These are phyloP conservation scores for Globisporangium spinosum DNA, from an alignment of 352 stramenopile genomes.

Conservation along the genomic window DNA sequence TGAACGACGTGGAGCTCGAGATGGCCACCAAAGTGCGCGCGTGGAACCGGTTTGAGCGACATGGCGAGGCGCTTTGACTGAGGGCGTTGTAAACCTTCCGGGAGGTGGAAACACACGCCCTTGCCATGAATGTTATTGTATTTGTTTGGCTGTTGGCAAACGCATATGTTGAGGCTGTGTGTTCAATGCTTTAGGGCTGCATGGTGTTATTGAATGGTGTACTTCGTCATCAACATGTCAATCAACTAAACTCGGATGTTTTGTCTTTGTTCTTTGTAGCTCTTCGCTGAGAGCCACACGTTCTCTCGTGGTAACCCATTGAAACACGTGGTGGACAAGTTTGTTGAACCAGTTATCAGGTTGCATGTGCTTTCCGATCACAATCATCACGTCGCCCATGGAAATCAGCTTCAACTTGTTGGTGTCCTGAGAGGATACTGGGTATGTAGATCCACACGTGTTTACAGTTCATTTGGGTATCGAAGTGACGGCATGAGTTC, in stretches of 20 bases:
- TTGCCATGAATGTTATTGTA: background rate
- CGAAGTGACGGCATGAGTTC: background rate
- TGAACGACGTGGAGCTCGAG: conserved; percentile 5
- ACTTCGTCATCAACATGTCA: background rate
- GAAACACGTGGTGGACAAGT: background rate
- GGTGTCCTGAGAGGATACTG: too few species aligned
- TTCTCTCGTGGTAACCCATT: background rate
- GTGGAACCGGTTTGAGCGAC: background rate
- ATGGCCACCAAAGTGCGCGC: background rate
- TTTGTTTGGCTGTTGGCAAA: background rate
- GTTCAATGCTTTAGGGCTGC: background rate
- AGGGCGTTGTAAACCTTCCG: background rate
- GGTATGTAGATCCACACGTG: too few species aligned
- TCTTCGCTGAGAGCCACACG: background rate
- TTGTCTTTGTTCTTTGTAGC: background rate
- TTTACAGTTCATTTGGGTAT: too few species aligned
- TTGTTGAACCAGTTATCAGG: background rate
- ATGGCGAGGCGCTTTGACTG: background rate
- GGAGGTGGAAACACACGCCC: background rate
- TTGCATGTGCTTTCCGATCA: background rate
- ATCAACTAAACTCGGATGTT: background rate
- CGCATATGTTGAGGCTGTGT: background rate
- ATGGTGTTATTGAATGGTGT: background rate
- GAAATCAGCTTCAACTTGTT: background rate
- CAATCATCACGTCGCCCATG: background rate